Evolutionary conservation across 2,329 filamentous ascomycete genomes (phyloP), one percentile per base, ranked within the genome.

Genomic region (Fusarium siculi): DNA sequence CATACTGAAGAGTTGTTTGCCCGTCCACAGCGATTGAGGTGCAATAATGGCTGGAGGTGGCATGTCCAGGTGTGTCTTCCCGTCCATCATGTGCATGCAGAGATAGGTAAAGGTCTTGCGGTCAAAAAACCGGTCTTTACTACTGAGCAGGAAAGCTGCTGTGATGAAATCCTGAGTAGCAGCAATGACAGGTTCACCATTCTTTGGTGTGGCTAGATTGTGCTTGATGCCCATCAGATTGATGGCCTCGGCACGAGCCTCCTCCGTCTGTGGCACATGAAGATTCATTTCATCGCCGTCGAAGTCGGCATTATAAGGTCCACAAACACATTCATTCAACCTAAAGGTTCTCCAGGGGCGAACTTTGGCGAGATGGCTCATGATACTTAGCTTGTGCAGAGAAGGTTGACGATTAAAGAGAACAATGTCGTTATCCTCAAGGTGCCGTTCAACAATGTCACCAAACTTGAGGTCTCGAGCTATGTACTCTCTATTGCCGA

Each of bases 121-220:
- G 77, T 97, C 94, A 78, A 93, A 97, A 82, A 99, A 98, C 63
- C 91, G 90, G 80, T 98, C 96, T 80, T 98, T 98, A 82, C 92
- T 93, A 77, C 94, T 97, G 32, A 98, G 86, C 8, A 98, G 85
- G 79, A 95, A 99, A 1, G 96, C 93, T 8, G 95, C 95, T 32
- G 96, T 98, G 77, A 99, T 98, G 84, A 99, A 99, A 87, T 99
- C 96, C 79, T 99, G 96, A 36, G 97, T 99, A n/a, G 96, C 96
- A 23, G 95, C 95, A 84, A 99, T 98, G 77, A 99, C 97, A 4
- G 96, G 96, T 76, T 97, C 96, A 80, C 96, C 96, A 83, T 98
- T 98, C 83, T 98, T 98, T 2, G 96, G 96, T 0, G 96, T 99
- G 7, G 93, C 93, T 66, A 99, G 83, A 80, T 99, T 99, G 86